Evolutionary conservation across 129 eudicot species (phyloP).

Genomic region (Lonicera japonica): DNA sequence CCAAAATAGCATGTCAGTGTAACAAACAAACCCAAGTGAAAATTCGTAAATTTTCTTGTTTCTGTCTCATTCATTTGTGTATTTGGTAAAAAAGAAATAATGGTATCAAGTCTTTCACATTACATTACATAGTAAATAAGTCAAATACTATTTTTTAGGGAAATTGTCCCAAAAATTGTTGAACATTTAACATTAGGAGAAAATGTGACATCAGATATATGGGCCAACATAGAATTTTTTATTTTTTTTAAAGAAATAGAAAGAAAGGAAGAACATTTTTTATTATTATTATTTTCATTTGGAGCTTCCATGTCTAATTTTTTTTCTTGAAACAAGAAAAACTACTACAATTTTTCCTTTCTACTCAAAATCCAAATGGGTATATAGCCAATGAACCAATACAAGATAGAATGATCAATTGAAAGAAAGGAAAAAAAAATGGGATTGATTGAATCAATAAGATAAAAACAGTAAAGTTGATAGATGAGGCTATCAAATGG

Average conservation of each 20-base stretch:
- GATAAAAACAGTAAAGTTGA: constrained; percentile 14
- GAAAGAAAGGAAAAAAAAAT: constrained; percentile 8
- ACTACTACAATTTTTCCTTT: constrained; percentile 3
- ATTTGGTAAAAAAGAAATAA: too few relatives aligned
- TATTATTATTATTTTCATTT: too few relatives aligned
- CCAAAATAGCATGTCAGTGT: constrained; percentile 10
- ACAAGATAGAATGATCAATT: constrained; percentile 1
- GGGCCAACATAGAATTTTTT: too few relatives aligned
- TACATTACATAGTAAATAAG: too few relatives aligned
- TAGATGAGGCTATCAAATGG: not conserved
- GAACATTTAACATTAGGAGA: too few relatives aligned
- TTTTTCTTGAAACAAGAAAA: too few relatives aligned
- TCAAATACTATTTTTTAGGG: too few relatives aligned
- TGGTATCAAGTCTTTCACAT: too few relatives aligned
- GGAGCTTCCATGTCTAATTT: constrained; percentile 63
- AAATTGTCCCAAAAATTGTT: too few relatives aligned
- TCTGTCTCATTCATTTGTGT: not conserved
- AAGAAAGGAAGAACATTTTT: too few relatives aligned
- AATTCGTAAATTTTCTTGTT: not conserved
- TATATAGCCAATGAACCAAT: constrained; percentile 16
- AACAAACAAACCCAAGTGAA: not conserved
- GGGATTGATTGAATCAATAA: constrained; percentile 8
- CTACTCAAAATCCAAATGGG: constrained; percentile 31
- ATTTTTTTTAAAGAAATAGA: too few relatives aligned
- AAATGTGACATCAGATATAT: not conserved